Conservation (phyloP, 345 rosid genomes). For the Diplotaxis tenuifolia region DNA sequence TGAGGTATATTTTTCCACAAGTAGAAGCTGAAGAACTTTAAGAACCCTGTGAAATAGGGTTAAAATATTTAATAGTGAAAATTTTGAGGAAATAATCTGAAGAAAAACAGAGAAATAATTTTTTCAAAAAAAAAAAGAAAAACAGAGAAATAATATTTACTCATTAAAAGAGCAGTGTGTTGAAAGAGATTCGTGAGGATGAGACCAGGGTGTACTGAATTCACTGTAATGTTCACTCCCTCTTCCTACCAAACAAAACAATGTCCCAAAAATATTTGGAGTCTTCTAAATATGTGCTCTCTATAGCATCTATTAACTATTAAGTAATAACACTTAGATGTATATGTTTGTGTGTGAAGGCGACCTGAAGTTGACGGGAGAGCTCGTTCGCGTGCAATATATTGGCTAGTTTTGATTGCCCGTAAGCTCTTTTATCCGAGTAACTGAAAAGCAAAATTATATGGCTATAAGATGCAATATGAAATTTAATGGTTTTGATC, state of each 20-base stretch:
- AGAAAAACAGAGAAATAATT: constrained; percentile 2
- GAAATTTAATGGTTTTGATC: neutral
- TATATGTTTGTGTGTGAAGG: constrained; percentile 15
- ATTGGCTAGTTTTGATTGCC: constrained; percentile 91
- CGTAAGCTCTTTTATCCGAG: constrained; percentile 82
- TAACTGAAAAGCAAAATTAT: constrained; percentile 45
- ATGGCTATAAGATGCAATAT: neutral
- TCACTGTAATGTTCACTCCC: constrained; percentile 75
- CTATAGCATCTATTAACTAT: neutral
- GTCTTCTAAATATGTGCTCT: constrained; percentile 23
- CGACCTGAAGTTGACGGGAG: constrained; percentile 77
- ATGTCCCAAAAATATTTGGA: neutral
- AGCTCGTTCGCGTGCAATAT: constrained; percentile 85
- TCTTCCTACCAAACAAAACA: constrained; percentile 55
- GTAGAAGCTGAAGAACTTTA: constrained; percentile 56
- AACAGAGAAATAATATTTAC: constrained; percentile 44
- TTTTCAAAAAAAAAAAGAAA: too few species aligned
- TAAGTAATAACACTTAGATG: neutral
- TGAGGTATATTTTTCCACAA: constrained; percentile 88
- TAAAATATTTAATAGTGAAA: neutral
- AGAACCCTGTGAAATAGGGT: constrained; percentile 43
- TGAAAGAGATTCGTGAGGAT: constrained; percentile 85
- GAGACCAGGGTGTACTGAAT: constrained; percentile 87
- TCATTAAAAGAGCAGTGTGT: constrained; percentile 59
- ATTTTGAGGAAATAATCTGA: neutral